phyloP scores from a whole-genome alignment of 1,284 basidiomycete species.

The Coniophora puteana region DNA sequence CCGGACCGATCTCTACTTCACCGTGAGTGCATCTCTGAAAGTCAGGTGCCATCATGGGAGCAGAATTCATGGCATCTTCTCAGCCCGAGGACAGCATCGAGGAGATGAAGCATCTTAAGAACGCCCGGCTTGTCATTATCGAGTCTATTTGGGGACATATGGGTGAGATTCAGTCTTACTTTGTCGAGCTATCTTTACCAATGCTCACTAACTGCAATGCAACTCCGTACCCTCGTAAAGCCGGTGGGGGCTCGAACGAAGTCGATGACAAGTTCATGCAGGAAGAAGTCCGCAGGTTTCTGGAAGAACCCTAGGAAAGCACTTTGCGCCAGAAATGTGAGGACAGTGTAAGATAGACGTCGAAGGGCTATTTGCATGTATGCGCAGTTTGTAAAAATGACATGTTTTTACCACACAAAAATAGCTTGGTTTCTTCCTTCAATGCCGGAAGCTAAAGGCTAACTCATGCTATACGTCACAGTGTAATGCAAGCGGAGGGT shows the following conservation, averaged over 20 bases:
- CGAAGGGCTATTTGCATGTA: too few relatives aligned
- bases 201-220: not conserved
- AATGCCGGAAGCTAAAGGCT: too few relatives aligned
- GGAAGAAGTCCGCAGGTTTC: slow-evolving; percentile 34
- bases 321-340: too few relatives aligned
- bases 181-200: not conserved
- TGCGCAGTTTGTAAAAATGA: too few relatives aligned
- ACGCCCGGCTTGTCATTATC: slow-evolving; percentile 44
- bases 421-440: too few relatives aligned
- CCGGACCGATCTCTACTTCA: slow-evolving; percentile 50
- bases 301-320: slow-evolving; percentile 27
- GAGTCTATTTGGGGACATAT: slow-evolving; percentile 57
- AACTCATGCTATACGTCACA: too few relatives aligned
- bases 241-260: slow-evolving; percentile 37
- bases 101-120: slow-evolving; percentile 42
- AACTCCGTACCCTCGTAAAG: slow-evolving; percentile 16
- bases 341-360: too few relatives aligned
- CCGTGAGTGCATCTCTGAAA: slow-evolving; percentile 28
- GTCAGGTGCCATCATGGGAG: not conserved
- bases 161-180: slow-evolving; percentile 30
- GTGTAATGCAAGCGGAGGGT: too few relatives aligned
- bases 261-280: slow-evolving; percentile 36
- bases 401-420: too few relatives aligned
- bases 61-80: slow-evolving; percentile 1
- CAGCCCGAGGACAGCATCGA: slow-evolving; percentile 55